Conservation (phyloP, 1,284 basidiomycete species). For the Trichosporon asahii region DNA sequence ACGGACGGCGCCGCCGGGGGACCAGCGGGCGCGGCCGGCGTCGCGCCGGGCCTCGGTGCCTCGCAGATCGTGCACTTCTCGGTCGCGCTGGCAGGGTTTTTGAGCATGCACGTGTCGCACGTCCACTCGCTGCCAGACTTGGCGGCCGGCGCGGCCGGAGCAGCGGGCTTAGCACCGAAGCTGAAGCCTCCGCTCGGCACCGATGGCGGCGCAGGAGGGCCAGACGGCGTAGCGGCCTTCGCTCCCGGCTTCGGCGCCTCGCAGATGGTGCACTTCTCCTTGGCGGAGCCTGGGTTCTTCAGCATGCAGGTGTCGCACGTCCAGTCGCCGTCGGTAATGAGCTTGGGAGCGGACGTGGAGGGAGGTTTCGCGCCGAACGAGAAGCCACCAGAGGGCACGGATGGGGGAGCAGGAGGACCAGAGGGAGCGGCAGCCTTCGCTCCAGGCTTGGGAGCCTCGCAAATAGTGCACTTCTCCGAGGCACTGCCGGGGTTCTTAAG, state of each 20-base stretch:
- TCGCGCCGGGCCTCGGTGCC: conserved; percentile 39
- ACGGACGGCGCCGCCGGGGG: conserved; percentile 10
- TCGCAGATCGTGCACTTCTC: conserved; percentile 58
- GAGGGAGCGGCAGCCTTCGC: conserved; percentile 12
- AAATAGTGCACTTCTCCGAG: conserved; percentile 57
- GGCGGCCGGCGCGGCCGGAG: neutral
- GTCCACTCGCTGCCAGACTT: conserved; percentile 46
- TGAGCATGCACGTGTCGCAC: conserved; percentile 54
- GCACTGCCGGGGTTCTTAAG: conserved; percentile 55
- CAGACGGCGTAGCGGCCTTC: neutral
- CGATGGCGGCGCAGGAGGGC: neutral
- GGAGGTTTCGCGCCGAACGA: neutral
- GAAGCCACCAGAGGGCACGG: conserved; percentile 14
- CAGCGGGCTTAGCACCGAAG: conserved; percentile 6
- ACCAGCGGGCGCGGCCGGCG: neutral
- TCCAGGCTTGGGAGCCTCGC: conserved; percentile 53
- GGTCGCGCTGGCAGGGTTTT: conserved; percentile 52
- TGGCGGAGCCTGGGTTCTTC: conserved; percentile 54
- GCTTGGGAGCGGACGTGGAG: neutral
- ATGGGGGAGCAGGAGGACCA: neutral
- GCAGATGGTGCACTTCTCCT: conserved; percentile 58
- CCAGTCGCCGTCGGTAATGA: conserved; percentile 52
- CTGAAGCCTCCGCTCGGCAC: conserved; percentile 13
- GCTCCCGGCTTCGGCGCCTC: conserved; percentile 51
- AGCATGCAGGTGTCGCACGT: conserved; percentile 56